These are phyloP conservation scores for Auriculariales sp. DNA, from an alignment of 768 basidiomycete genomes.

Conservation along the genomic window DNA sequence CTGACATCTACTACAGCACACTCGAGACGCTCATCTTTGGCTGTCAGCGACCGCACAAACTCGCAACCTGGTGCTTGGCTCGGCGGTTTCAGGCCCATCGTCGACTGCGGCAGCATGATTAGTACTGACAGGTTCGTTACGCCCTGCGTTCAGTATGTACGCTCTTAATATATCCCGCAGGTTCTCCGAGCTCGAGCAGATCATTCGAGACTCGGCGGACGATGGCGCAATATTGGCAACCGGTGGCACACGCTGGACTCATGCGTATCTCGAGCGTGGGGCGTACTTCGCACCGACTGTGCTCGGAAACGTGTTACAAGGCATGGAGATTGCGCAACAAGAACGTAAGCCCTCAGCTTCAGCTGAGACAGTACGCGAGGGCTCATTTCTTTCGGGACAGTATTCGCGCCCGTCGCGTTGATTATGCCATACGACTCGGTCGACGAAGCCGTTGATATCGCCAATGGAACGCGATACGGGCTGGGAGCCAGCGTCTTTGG, in stretches of 20 bases:
- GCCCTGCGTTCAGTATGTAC: background rate
- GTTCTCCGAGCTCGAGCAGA: conserved; percentile 49
- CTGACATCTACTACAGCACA: too few relatives aligned
- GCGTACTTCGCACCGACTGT: conserved; percentile 82
- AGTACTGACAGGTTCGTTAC: conserved; percentile 32
- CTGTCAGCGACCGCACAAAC: too few relatives aligned
- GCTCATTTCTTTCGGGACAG: conserved; percentile 22
- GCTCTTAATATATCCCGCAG: background rate
- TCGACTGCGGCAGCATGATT: conserved; percentile 87
- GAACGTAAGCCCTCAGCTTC: conserved; percentile 41
- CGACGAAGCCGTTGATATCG: conserved; percentile 75
- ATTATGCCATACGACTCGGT: conserved; percentile 73
- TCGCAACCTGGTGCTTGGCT: too few relatives aligned
- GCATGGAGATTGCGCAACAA: conserved; percentile 62
- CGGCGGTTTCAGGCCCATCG: conserved; percentile 54
- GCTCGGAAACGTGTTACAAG: conserved; percentile 56
- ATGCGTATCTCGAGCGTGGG: conserved; percentile 55
- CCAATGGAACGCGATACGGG: conserved; percentile 79
- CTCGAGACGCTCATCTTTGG: too few relatives aligned
- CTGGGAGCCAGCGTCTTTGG: conserved; percentile 94
- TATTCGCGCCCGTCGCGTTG: conserved; percentile 86
- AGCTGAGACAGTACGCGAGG: background rate
- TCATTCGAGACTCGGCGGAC: conserved; percentile 55
- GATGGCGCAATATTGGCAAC: conserved; percentile 44
- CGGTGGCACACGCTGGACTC: conserved; percentile 53